A percentile compares a stretch with the other conserved stretches of the same genome.
phyloP scores from a whole-genome alignment of 2,329 filamentous ascomycete genomes.

The Scedosporium dehoogii region DNA sequence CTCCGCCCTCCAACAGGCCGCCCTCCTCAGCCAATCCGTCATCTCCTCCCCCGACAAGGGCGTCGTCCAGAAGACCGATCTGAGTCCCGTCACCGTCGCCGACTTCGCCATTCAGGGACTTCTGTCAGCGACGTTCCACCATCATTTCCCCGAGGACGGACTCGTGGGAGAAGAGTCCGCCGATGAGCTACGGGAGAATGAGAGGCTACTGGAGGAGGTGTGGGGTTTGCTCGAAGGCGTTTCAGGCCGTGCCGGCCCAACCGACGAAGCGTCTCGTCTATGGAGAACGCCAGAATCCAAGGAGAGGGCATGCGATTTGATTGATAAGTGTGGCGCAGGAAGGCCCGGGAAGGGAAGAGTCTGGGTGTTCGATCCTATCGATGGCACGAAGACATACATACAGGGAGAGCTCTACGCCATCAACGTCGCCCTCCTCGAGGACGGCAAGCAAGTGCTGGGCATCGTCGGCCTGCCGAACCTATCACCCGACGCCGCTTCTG shows the following conservation, averaged over 20 bases:
- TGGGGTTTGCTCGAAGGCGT: slow-evolving; percentile 30
- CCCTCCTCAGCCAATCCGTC: slow-evolving; percentile 38
- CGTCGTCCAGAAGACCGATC: slow-evolving; percentile 41
- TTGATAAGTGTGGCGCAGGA: slow-evolving; percentile 39
- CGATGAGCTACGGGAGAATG: slow-evolving; percentile 31
- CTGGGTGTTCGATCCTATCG: slow-evolving; percentile 53
- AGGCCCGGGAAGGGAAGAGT: slow-evolving; percentile 29
- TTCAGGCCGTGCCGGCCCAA: slow-evolving; percentile 12
- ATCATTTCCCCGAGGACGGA: slow-evolving; percentile 37
- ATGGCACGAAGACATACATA: slow-evolving; percentile 49
- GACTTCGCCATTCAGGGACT: slow-evolving; percentile 51
- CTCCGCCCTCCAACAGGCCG: slow-evolving; percentile 31
- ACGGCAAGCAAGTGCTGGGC: slow-evolving; percentile 37
- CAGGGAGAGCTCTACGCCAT: slow-evolving; percentile 45
- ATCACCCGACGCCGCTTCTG: slow-evolving; percentile 25
- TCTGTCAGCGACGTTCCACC: slow-evolving; percentile 37
- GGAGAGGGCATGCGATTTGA: slow-evolving; percentile 39
- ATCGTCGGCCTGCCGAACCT: slow-evolving; percentile 37
- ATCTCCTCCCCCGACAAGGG: slow-evolving; percentile 38
- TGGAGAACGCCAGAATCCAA: slow-evolving; percentile 22
- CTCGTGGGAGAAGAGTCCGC: slow-evolving; percentile 49
- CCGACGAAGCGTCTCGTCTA: slow-evolving; percentile 14
- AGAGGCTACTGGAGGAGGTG: slow-evolving; percentile 32
- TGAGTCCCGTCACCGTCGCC: slow-evolving; percentile 48
- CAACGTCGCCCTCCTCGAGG: slow-evolving; percentile 43